Conservation (phyloP, 805 yeast genomes). For the Cyberlindnera meyerae region DNA sequence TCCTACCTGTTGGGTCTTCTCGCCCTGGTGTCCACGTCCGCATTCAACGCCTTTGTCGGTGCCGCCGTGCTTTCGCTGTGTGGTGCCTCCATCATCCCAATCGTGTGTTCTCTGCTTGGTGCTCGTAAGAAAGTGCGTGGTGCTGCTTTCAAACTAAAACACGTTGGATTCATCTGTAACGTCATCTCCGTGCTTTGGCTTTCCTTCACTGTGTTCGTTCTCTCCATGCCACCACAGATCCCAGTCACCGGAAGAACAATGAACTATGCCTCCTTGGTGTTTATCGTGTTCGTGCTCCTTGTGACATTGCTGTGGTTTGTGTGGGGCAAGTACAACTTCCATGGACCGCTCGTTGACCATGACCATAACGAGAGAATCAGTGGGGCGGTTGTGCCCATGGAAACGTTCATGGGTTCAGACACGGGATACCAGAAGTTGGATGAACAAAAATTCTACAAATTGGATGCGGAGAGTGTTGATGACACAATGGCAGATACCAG, state of each 20-base stretch:
- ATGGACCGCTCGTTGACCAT: constrained; percentile 48
- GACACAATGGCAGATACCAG: constrained; percentile 6
- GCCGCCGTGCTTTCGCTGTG: constrained; percentile 74
- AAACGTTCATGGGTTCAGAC: constrained; percentile 7
- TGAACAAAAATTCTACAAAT: constrained; percentile 20
- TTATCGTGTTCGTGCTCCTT: constrained; percentile 40
- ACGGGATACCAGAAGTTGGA: constrained; percentile 19
- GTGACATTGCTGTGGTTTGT: constrained; percentile 46
- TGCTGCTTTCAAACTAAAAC: constrained; percentile 58
- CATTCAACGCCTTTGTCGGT: constrained; percentile 81
- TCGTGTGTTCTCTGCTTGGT: constrained; percentile 54
- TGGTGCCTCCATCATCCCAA: constrained; percentile 74
- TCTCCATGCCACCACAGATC: constrained; percentile 69
- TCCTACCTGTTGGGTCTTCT: constrained; percentile 57
- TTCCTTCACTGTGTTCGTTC: constrained; percentile 47
- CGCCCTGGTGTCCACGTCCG: constrained; percentile 65
- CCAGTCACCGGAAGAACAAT: constrained; percentile 39
- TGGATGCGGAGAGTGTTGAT: constrained; percentile 17
- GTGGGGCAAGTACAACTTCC: constrained; percentile 62
- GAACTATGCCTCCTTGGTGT: constrained; percentile 60
- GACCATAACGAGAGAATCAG: constrained; percentile 22
- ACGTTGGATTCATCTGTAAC: constrained; percentile 62
- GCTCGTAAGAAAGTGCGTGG: constrained; percentile 59
- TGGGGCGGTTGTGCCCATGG: constrained; percentile 14
- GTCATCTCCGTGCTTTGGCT: constrained; percentile 57